Evolutionary conservation across 2,329 filamentous ascomycete species (phyloP).

Genomic region (Chaetomium sp.): DNA sequence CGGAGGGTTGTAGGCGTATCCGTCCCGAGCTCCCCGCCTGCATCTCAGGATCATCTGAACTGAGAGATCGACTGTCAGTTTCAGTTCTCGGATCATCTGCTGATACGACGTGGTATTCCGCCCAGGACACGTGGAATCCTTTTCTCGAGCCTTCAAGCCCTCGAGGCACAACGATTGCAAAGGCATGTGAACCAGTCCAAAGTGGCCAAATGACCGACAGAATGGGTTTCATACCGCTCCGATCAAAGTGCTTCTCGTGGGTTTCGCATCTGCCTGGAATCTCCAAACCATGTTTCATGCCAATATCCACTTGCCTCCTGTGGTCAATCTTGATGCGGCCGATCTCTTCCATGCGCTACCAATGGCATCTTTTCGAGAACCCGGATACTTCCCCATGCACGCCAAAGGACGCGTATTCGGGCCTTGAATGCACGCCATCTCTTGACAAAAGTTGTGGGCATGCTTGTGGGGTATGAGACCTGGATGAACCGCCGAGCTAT

Average conservation of each 20-base stretch:
- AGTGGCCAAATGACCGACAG: conserved; percentile 31
- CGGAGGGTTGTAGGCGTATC: not conserved
- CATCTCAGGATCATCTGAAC: not conserved
- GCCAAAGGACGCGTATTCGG: conserved; percentile 8
- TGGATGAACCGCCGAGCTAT: not conserved
- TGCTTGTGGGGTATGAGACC: not conserved
- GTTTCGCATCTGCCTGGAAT: conserved; percentile 40
- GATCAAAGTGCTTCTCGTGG: conserved; percentile 32
- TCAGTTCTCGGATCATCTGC: conserved; percentile 20
- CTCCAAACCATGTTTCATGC: conserved; percentile 34
- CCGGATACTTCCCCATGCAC: not conserved
- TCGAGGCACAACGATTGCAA: not conserved
- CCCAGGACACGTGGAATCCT: conserved; percentile 25
- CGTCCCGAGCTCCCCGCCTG: not conserved
- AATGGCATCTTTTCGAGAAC: not conserved
- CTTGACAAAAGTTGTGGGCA: not conserved
- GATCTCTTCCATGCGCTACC: conserved; percentile 15
- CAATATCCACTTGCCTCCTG: conserved; percentile 26
- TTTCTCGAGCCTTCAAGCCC: not conserved
- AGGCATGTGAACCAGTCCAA: conserved; percentile 17
- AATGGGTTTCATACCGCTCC: conserved; percentile 40
- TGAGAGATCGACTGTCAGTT: conserved; percentile 31
- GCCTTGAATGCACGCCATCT: not conserved
- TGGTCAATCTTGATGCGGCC: conserved; percentile 17
- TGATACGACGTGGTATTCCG: conserved; percentile 29